Base-by-base conservation (phyloP, 257 asterid species). In the Ocimum tenuiflorum region DNA sequence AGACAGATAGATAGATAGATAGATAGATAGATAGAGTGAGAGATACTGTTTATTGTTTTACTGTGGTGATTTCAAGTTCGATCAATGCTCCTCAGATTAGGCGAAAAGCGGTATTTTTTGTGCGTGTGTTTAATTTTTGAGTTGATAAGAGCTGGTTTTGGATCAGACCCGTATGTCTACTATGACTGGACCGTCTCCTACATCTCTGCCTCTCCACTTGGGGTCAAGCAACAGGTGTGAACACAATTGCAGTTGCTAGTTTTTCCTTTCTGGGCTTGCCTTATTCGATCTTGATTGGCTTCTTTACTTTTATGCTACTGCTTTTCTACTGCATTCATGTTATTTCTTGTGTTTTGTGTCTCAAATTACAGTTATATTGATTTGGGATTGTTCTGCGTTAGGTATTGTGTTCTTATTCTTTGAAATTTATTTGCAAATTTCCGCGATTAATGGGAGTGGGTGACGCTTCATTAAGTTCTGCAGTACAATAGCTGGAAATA, bases 161-260 rank as follows among this genome's bases (percentile, higher is more conserved):
- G 85, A 1, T 83, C 57, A 60, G 96, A 91, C 68, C 96, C 98
- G 17, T 91, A 70, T 68, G 86, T 80, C 31, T 80, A 68, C 80
- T 85, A 79, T 60, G 96, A 88, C 72, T 88, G 95, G 98, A 85
- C 95, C 27, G 82, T 88, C 69, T 86, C 96, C 51, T 91, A 88
- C 78, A 42, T 86, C 75, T 74, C 90, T 29, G 95, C 95, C 35
- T 70, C 95, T 60, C 98, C 94, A 75, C 96, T 91, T 19, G 98
- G 98, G 57, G 76, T 83, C 52, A 85, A 63, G 60, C 96, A 88
- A 65, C 87, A 88, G 96, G 97, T 88, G 59, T 52, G 4, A 22
- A 18, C 22, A 33, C 24, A 1, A 2, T 29, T 22, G 45, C 38
- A 24, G 1, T 63, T 69, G n/a, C 42, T 14, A 27, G 17, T 11